These are phyloP conservation scores for Castanea mollissima DNA, from an alignment of 306 rosid species.

Conservation along the genomic window DNA sequence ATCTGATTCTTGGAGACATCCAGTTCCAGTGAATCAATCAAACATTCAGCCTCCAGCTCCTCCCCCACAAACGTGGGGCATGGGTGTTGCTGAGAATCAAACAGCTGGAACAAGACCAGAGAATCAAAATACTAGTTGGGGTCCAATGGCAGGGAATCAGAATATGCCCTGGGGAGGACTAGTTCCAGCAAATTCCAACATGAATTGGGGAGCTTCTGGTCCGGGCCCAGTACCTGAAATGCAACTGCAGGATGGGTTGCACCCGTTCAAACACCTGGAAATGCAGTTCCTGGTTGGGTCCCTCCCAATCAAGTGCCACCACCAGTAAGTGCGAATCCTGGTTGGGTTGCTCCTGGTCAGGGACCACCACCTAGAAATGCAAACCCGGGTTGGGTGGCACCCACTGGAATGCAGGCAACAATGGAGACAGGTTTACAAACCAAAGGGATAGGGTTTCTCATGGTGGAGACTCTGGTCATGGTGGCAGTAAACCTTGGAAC, in stretches of 20 bases:
- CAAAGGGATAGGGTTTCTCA: constrained; percentile 59
- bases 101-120: constrained; percentile 39
- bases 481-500: constrained; percentile 72
- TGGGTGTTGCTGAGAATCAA: constrained; percentile 51
- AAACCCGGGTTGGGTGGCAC: constrained; percentile 63
- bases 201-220: constrained; percentile 56
- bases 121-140: constrained; percentile 50
- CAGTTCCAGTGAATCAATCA: constrained; percentile 52
- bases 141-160: constrained; percentile 59
- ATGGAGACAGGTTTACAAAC: constrained; percentile 57
- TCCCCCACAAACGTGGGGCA: constrained; percentile 56
- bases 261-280: constrained; percentile 53
- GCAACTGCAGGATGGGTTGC: constrained; percentile 68
- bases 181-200: constrained; percentile 53
- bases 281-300: constrained; percentile 50
- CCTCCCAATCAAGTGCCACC: constrained; percentile 57
- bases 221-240: constrained; percentile 55
- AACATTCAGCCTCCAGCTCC: constrained; percentile 53
- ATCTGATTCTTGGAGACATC: constrained; percentile 74
- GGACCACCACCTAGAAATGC: constrained; percentile 48
- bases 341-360: constrained; percentile 60
- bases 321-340: constrained; percentile 45
- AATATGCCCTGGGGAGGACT: constrained; percentile 63
- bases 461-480: constrained; percentile 65
- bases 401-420: constrained; percentile 48